phyloP scores from a whole-genome alignment of 371 early-diverging fungal genomes.

The Syncephalastrum contaminatum region DNA sequence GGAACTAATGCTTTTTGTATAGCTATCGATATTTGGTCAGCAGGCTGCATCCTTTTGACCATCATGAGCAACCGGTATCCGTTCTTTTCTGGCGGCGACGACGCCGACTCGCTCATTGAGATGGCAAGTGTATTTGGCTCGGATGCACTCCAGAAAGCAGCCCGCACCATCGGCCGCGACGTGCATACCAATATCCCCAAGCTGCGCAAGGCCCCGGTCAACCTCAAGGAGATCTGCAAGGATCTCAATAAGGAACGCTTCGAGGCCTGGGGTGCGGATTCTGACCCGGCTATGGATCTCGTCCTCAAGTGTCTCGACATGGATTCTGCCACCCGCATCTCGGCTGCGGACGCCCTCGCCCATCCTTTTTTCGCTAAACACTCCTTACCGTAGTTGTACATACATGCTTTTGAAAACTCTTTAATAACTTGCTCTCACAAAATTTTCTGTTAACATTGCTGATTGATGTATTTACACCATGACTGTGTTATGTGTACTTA shows the following conservation, averaged over 20 bases:
- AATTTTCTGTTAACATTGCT: no score
- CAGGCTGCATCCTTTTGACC: slow-evolving; percentile 88
- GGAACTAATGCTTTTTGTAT: slow-evolving; percentile 6
- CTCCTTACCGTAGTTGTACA: not conserved
- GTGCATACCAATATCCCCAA: slow-evolving; percentile 60
- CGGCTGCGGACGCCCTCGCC: slow-evolving; percentile 17
- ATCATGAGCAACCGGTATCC: slow-evolving; percentile 88
- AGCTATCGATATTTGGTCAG: slow-evolving; percentile 96
- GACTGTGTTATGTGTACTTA: no score
- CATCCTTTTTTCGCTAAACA: slow-evolving; percentile 19
- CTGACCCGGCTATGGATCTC: slow-evolving; percentile 14
- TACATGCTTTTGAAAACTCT: no score
- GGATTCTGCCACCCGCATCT: slow-evolving; percentile 19
- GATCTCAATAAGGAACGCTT: slow-evolving; percentile 22
- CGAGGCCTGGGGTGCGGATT: slow-evolving; percentile 9
- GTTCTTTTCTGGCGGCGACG: slow-evolving; percentile 90
- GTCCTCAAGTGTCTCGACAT: slow-evolving; percentile 16
- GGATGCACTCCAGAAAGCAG: slow-evolving; percentile 74
- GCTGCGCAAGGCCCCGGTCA: slow-evolving; percentile 41
- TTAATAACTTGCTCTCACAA: no score
- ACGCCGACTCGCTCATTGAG: slow-evolving; percentile 90
- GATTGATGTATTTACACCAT: no score
- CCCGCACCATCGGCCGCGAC: slow-evolving; percentile 51
- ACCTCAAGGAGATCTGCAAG: slow-evolving; percentile 37
- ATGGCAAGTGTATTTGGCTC: slow-evolving; percentile 88